Base-by-base conservation (phyloP, 1,284 basidiomycete species). In the Coriolopsis trogii region DNA sequence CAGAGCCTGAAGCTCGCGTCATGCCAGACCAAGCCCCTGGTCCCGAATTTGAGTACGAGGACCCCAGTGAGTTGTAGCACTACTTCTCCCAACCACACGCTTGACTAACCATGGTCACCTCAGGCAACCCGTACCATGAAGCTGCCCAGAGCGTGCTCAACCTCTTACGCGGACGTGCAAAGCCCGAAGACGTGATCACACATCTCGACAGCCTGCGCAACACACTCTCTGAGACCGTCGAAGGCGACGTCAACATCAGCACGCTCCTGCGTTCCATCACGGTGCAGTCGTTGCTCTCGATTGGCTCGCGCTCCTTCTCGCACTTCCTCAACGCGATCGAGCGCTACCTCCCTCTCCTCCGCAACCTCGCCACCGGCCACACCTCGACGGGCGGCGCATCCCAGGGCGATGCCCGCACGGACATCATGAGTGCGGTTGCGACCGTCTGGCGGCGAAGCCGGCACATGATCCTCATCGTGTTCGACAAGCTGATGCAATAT, bases 401-500 rank as follows among this genome's bases (percentile, higher is more conserved):
- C 1, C 80, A 76, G 52, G 62, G 74, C 0, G 83, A 83, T 55
- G 86, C 85, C 30, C 91, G 87, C 62, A 75, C 72, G 29, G 87
- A 88, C 58, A 84, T 92, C 60, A 80, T 94, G 21, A 79, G 76
- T 41, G 85, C 85, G 16, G 85, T 90, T 6, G 81, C 79, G 1
- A 70, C 74, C 20, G 97, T 91, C 73, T 98, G 94, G 94, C 79
- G 78, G 57, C 71, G 82, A 55, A 92, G 90, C 63, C 76, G 78
- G 24, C 92, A 96, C 64, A 92, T 95, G 85, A 77, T 95, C 34
- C 78, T 81, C 18, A 93, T 99, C 63, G 95, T 98, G 5, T 87
- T 96, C 57, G 97, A 98, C 78, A 99, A 99, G 74, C 77, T 98
- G 56, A 90, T 99, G 81, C 96, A 99, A 71, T 99, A 99, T 71